These are phyloP conservation scores for Beauveria pseudobassiana DNA, from an alignment of 2,329 filamentous ascomycete genomes.

Conservation along the genomic window DNA sequence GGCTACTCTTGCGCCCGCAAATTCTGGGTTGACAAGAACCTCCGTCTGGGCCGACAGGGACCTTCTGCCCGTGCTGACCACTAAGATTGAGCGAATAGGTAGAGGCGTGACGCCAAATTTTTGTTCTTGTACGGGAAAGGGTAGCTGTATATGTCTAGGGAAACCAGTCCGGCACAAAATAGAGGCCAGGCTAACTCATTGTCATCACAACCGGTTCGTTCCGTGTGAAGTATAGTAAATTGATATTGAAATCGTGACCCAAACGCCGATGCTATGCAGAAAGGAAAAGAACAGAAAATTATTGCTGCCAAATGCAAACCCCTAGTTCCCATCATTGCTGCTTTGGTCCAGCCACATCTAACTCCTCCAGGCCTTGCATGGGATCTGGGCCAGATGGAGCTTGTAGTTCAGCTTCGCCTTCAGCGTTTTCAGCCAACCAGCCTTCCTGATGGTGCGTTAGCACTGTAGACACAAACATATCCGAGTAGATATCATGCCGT, in stretches of 20 bases:
- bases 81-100: slow-evolving; percentile 19
- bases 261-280: slow-evolving; percentile 42
- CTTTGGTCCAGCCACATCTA: slow-evolving; percentile 91
- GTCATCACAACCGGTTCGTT: not conserved
- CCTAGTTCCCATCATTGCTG: slow-evolving; percentile 45
- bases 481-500: slow-evolving; percentile 23
- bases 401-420: slow-evolving; percentile 66
- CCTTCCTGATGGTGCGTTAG: slow-evolving; percentile 59
- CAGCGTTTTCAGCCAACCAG: slow-evolving; percentile 83
- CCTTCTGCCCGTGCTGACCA: slow-evolving; percentile 33
- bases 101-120: slow-evolving; percentile 14
- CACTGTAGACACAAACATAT: not conserved
- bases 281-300: not conserved
- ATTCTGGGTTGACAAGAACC: slow-evolving; percentile 81
- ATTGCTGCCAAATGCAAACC: not conserved
- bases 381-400: slow-evolving; percentile 62
- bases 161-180: slow-evolving; percentile 13
- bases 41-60: slow-evolving; percentile 73
- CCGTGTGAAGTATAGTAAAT: slow-evolving; percentile 1
- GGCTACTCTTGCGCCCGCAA: slow-evolving; percentile 77
- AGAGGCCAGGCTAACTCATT: slow-evolving; percentile 9
- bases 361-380: slow-evolving; percentile 89
- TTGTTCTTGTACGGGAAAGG: slow-evolving; percentile 14
- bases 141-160: slow-evolving; percentile 13
- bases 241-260: slow-evolving; percentile 14